These are phyloP conservation scores for Bothia castanella DNA, from an alignment of 1,284 basidiomycete genomes.

Conservation along the genomic window DNA sequence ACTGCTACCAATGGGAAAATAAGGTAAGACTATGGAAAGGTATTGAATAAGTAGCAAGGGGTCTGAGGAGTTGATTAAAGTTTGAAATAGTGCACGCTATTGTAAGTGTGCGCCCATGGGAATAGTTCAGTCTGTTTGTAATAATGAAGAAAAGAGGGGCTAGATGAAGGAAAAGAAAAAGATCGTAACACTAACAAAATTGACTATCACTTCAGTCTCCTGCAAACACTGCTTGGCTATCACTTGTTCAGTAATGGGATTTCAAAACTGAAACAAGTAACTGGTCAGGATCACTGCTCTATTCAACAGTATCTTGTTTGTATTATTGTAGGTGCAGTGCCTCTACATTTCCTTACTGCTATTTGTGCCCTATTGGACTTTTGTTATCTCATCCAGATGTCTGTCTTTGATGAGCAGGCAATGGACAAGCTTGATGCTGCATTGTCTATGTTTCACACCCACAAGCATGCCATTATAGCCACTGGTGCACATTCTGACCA, in stretches of 20 bases:
- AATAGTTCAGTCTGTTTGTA: no score
- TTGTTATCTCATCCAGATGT: not conserved
- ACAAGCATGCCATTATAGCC: not conserved
- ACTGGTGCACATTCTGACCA: not conserved
- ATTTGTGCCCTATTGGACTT: not conserved
- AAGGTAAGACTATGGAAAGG: no score
- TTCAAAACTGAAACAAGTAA: not conserved
- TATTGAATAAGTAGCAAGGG: no score
- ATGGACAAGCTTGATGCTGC: not conserved
- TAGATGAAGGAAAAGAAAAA: no score
- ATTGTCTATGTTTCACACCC: not conserved
- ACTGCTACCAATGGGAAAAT: no score
- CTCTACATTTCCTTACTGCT: not conserved
- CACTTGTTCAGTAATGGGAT: not conserved
- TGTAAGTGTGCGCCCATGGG: no score
- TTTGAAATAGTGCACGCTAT: no score
- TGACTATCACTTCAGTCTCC: not conserved
- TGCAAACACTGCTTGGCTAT: not conserved
- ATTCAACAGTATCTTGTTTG: conserved; percentile 1
- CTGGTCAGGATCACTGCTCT: not conserved
- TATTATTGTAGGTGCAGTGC: not conserved
- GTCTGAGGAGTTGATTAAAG: no score
- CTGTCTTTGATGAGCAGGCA: not conserved
- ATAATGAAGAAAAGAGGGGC: no score
- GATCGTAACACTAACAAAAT: no score